Evolutionary conservation across 225 moss, liverwort and hornwort genomes (phyloP).

Genomic region (Polytrichum formosum): DNA sequence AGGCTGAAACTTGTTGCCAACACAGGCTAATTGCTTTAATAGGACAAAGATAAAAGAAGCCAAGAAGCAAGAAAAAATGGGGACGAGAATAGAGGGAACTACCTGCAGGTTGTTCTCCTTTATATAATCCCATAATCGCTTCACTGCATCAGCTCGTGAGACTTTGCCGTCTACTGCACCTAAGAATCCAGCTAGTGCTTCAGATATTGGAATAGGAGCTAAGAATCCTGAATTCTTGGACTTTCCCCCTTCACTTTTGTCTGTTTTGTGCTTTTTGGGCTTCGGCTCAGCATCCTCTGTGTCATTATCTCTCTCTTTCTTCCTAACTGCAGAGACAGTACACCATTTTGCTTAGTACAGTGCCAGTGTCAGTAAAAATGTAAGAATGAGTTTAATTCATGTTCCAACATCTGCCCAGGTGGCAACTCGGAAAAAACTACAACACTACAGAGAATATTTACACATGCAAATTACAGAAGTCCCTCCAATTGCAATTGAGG

Average conservation of each 20-base stretch:
- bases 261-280: constrained; percentile 46
- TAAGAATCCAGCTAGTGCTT: constrained; percentile 71
- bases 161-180: constrained; percentile 75
- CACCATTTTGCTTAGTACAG: no score
- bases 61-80: not conserved
- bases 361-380: no score
- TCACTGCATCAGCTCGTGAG: constrained; percentile 73
- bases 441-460: no score
- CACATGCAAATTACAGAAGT: no score
- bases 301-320: constrained; percentile 26
- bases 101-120: constrained; percentile 82
- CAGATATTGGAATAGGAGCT: constrained; percentile 63
- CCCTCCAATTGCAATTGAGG: no score
- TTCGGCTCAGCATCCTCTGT: constrained; percentile 51
- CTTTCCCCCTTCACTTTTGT: constrained; percentile 40
- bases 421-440: no score
- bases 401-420: no score
- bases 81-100: not conserved
- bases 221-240: constrained; percentile 50
- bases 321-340: constrained; percentile 20
- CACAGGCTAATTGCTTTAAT: not conserved
- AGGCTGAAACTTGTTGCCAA: not conserved
- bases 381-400: no score
- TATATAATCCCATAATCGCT: constrained; percentile 88
- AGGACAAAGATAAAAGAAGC: not conserved